Evolutionary conservation across 495 filamentous ascomycete species (phyloP), one percentile per base, ranked within the genome.

Genomic region (Trichoderma virens): DNA sequence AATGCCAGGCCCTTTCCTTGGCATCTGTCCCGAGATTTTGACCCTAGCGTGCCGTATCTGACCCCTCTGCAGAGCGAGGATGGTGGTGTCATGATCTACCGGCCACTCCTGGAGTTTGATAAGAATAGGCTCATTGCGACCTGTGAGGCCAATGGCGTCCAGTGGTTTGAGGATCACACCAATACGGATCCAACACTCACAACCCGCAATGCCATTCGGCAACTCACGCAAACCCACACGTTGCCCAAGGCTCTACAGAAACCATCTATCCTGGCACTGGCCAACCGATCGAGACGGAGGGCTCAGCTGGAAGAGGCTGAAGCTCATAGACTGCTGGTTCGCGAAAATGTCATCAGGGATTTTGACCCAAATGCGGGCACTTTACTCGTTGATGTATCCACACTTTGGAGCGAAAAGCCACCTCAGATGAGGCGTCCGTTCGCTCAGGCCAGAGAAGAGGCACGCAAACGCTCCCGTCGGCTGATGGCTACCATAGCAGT

Each of bases 161-260:
- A 78, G 2, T 98, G 89, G 86, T 89, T 89, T 67, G 89, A 93
- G 65, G 94, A 98, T 70, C 76, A 79, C 59, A 96, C 92, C n/a
- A 98, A 98, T 69, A 72, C 82, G 41, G 90, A 96, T 70, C 81
- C 79, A 23, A 92, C 88, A 2, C 74, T 90, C 38, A 96, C 94
- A 0, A 75, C 78, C 39, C 82, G 94, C 59, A 98, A 98, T 70
- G 84, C 93, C 0, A 80, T 96, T 30, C 87, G 94, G 59, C 75
- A 85, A 62, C 72, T 97, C 47, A 77, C 84, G 45, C 74, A 76
- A 18, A 73, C 79, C 11, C 72, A 87, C 59, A 70, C 70, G 9
- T 76, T 98, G 14, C 93, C 93, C 0, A 72, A 73, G 8, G 92
- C 92, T 0, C 76, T 98, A 0, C 81, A 83, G 65, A 83, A 85